phyloP scores from a whole-genome alignment of 2,329 filamentous ascomycete genomes.

The Sarocladiaceae sp. region DNA sequence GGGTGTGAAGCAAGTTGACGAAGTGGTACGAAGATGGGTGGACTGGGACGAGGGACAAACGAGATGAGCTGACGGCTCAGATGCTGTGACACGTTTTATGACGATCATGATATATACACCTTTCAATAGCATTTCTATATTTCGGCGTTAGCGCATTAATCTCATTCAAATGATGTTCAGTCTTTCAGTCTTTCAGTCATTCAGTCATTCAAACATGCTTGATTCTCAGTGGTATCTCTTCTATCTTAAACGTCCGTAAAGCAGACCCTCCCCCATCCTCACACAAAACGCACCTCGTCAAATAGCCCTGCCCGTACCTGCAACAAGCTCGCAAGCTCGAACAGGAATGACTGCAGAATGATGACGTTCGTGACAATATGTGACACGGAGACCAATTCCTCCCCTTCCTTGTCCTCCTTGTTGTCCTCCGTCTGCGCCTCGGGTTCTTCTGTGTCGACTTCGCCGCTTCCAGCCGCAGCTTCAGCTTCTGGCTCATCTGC shows the following conservation, averaged over 20 bases:
- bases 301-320: constrained; percentile 73
- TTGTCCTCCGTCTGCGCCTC: constrained; percentile 15
- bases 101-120: neutral
- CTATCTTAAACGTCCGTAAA: neutral
- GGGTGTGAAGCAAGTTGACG: constrained; percentile 61
- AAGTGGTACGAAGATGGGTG: constrained; percentile 79
- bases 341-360: constrained; percentile 73
- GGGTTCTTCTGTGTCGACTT: constrained; percentile 11
- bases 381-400: constrained; percentile 60
- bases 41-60: constrained; percentile 59
- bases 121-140: too few species aligned
- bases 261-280: neutral
- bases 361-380: constrained; percentile 78
- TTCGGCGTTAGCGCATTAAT: too few species aligned
- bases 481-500: constrained; percentile 12
- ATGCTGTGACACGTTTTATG: neutral
- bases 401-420: constrained; percentile 17
- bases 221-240: neutral
- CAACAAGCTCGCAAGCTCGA: constrained; percentile 71
- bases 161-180: neutral
- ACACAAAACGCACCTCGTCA: constrained; percentile 65
- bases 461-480: constrained; percentile 12
- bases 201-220: too few species aligned
- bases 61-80: neutral
- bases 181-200: neutral